phyloP scores from a whole-genome alignment of 139 green algal genomes.

The Eudorina sp. region DNA sequence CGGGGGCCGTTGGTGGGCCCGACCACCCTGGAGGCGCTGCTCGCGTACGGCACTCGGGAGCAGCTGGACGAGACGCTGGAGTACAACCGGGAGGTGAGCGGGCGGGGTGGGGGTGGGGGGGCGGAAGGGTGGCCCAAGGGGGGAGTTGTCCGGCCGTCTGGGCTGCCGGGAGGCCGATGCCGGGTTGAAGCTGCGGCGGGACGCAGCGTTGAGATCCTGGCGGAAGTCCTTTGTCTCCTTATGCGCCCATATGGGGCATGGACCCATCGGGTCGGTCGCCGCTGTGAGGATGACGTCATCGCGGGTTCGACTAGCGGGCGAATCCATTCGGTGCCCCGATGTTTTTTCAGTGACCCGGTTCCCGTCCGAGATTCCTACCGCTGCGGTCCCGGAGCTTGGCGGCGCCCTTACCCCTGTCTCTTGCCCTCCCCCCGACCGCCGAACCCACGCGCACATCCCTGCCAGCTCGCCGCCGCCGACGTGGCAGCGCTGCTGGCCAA shows the following conservation, averaged over 20 bases:
- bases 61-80: background rate
- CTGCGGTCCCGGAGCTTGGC: no score
- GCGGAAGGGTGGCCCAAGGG: background rate
- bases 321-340: no score
- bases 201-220: no score
- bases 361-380: no score
- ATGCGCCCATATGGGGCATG: no score
- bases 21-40: constrained; percentile 24
- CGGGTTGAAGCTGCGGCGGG: no score
- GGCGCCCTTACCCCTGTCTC: background rate
- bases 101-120: background rate
- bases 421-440: background rate
- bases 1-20: constrained; percentile 15
- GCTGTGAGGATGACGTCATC: no score
- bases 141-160: background rate
- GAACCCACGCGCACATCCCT: background rate
- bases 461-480: background rate
- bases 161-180: no score
- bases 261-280: no score
- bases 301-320: no score
- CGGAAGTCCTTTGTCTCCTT: no score
- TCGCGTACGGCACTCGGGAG: constrained; percentile 5
- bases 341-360: no score
- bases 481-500: background rate
- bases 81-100: background rate